Base-by-base conservation (phyloP, 1,284 basidiomycete genomes). In the Ceratobasidium sp. region DNA sequence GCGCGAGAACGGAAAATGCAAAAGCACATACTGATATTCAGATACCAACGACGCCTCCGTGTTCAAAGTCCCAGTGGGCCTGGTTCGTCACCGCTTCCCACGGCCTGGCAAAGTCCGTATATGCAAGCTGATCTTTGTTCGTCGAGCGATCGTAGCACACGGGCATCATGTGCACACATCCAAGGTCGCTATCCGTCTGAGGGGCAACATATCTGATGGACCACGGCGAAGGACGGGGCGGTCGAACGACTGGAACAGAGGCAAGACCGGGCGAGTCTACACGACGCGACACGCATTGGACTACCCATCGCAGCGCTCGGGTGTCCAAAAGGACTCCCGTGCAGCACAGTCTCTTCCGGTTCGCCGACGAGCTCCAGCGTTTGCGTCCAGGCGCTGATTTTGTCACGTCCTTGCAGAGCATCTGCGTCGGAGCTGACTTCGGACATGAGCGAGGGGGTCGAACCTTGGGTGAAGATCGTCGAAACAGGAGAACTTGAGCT, bases 361-460 rank as follows among this genome's bases (percentile, higher is more conserved):
- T 28, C n/a, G 38, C 46, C 23, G 20, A 65, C 59, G 4, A 59
- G 20, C 23, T 73, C 70, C 7, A 44, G 70, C 0, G 70, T 73
- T 6, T 33, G 57, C 26, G 70, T 44, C 59, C 28, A 56, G 5
- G 46, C 9, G 46, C 46, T 48, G 46, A 9, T 12, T 48, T 9
- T 7, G 46, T 48, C 46, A 17, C 17, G 9, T 17, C 68, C 68
- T 10, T 56, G 68, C 13, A 23, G 68, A 26, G 28, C 52, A 7
- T 56, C 71, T 13, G 44, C 33, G 3, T 73, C 44, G 42, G 70
- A 65, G 42, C 62, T 61, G 17, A 38, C 20, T 9, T 75, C 61
- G 48, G 71, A 75, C 20, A 65, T 56, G 26, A 65, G 40, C 3
- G 61, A 64, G 26, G 71, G 71, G 3, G 71, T 75, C 2, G 71